These are phyloP conservation scores for Penicillium macrosclerotiorum DNA, from an alignment of 495 filamentous ascomycete species.

Conservation along the genomic window DNA sequence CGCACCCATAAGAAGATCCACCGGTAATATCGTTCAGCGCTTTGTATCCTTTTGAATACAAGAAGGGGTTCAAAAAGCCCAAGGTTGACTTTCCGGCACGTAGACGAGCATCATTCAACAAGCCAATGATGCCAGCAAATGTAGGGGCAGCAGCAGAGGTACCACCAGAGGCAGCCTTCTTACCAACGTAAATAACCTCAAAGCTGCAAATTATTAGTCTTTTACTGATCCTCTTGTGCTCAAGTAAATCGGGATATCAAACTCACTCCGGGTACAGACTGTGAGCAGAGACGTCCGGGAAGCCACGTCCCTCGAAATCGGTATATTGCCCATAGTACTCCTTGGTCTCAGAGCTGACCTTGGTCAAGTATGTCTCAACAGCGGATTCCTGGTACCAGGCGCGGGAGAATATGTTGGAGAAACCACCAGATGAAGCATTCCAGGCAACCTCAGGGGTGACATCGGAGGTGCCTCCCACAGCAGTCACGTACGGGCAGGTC, in stretches of 20 bases:
- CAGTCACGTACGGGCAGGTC: constrained; percentile 64
- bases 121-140: constrained; percentile 46
- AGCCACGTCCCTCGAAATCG: constrained; percentile 60
- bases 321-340: constrained; percentile 43
- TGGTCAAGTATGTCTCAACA: constrained; percentile 51
- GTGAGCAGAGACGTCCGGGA: constrained; percentile 66
- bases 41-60: constrained; percentile 34
- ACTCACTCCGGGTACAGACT: constrained; percentile 41
- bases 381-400: constrained; percentile 59
- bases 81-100: constrained; percentile 42
- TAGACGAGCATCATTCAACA: constrained; percentile 52
- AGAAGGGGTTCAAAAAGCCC: constrained; percentile 55
- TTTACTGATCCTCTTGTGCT: too few relatives aligned
- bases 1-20: constrained; percentile 29
- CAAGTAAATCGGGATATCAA: too few relatives aligned
- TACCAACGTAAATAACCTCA: constrained; percentile 29
- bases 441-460: constrained; percentile 53
- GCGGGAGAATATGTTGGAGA: constrained; percentile 59
- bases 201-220: constrained; percentile 15
- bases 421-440: constrained; percentile 58
- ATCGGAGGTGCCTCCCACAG: constrained; percentile 59
- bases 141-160: constrained; percentile 52
- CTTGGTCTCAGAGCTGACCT: constrained; percentile 35
- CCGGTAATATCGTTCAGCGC: constrained; percentile 33
- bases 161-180: constrained; percentile 36